Evolutionary conservation across 2,329 filamentous ascomycete species (phyloP), one percentile per base, ranked within the genome.

Genomic region (Penicillium frequentans): DNA sequence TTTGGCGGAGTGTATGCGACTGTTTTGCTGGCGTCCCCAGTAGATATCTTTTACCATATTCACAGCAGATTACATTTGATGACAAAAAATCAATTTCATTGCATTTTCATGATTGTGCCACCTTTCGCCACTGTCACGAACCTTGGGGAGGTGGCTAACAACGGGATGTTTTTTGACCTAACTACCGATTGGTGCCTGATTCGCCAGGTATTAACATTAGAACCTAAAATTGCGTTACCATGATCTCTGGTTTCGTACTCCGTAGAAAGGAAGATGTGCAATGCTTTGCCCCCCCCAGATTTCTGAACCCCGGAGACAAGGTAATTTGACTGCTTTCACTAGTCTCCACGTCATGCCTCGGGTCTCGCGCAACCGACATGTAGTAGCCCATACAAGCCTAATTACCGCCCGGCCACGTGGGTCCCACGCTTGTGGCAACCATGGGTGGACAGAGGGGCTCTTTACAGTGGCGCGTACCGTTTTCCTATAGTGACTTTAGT

Each of bases 1-100:
- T 52, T 52, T 21, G 39, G 47, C 49, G 47, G 56, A 55, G 31
- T 57, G 48, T 29, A 39, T 50, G 29, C 21, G 42, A 48, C 23
- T 37, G 19, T 14, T 27, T 19, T 23, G 26, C 26, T 39, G 23
- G 48, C n/a, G 13, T 29, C 24, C 13, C 13, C 16, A 50, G 48
- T 50, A 50, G 48, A 50, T 29, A 42, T 37, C 23, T 5, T 26
- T 53, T 26, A 35, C 27, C 19, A 14, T 27, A 45, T 45, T 46
- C 46, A 26, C 39, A 53, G 29, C 50, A 45, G 24, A 26, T 21
- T 39, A 50, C 24, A 53, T 42, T 54, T 46, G 44, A 55, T 49
- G 16, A 6, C 31, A 49, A 29, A 29, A 47, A 29, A 31, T 29
- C 6, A 21, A 31, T 5, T 13, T 21, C 10, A 9, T 21, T 23